Conservation (phyloP, 352 stramenopile genomes). For the Phytopythium boreale region DNA sequence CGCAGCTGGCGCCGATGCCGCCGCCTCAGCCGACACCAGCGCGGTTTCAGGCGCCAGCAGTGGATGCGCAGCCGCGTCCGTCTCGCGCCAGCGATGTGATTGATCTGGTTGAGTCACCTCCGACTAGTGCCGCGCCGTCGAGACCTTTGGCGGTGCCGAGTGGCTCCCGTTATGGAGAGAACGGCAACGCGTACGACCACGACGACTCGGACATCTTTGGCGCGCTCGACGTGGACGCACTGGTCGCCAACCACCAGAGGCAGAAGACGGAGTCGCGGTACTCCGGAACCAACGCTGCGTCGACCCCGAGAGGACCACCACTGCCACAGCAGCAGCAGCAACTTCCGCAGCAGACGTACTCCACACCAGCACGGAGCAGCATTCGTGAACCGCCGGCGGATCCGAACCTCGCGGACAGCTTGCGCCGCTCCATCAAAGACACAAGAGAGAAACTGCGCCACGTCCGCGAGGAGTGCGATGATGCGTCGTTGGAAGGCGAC, state of each 20-base stretch:
- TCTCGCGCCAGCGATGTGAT: neutral
- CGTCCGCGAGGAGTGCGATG: slow-evolving; percentile 79
- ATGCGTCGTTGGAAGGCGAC: slow-evolving; percentile 77
- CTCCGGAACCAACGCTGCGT: neutral
- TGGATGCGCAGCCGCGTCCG: neutral
- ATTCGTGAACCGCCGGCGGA: neutral
- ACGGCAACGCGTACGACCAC: slow-evolving; percentile 11
- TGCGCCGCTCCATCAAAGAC: slow-evolving; percentile 53
- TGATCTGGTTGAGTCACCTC: neutral
- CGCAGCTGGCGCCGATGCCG: neutral
- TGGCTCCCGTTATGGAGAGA: neutral
- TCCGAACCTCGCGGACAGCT: slow-evolving; percentile 18
- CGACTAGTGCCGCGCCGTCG: neutral
- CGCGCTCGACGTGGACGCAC: slow-evolving; percentile 46
- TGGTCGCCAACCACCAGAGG: slow-evolving; percentile 45
- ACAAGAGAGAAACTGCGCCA: slow-evolving; percentile 59
- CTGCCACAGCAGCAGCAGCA: neutral
- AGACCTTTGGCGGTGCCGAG: neutral
- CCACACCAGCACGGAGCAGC: neutral
- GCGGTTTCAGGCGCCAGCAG: neutral
- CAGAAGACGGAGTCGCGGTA: slow-evolving; percentile 6
- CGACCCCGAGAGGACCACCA: neutral
- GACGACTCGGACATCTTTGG: slow-evolving; percentile 32
- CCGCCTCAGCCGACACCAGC: neutral
- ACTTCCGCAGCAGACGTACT: neutral